Evolutionary conservation across 1,284 basidiomycete species (phyloP).

Genomic region (Cutaneotrichosporon dermatis): DNA sequence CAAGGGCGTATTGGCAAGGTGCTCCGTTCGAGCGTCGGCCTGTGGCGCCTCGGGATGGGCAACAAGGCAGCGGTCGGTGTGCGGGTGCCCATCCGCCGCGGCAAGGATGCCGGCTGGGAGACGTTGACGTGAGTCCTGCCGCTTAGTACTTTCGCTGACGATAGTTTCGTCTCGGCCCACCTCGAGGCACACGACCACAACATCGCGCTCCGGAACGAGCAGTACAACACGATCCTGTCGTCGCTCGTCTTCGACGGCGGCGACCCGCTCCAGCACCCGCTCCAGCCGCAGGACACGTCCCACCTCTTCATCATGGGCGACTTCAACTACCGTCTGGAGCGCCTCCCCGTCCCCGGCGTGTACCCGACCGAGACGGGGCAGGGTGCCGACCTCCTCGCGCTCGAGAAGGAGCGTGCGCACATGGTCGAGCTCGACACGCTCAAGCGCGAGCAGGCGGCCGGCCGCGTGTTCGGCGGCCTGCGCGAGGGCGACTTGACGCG

Average conservation of each 20-base stretch:
- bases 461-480: conserved; percentile 65
- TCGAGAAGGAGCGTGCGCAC: conserved; percentile 58
- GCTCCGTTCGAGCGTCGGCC: conserved; percentile 28
- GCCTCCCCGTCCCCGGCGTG: conserved; percentile 53
- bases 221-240: conserved; percentile 74
- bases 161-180: conserved; percentile 93
- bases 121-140: conserved; percentile 73
- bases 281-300: conserved; percentile 71
- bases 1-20: conserved; percentile 32
- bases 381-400: conserved; percentile 39
- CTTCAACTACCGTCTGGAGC: conserved; percentile 76
- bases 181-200: conserved; percentile 76
- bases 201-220: conserved; percentile 65
- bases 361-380: conserved; percentile 32
- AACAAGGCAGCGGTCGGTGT: conserved; percentile 95
- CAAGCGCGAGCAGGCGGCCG: conserved; percentile 58
- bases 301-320: conserved; percentile 85
- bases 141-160: no score
- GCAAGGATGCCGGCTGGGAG: conserved; percentile 60
- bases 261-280: conserved; percentile 48
- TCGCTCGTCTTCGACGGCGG: conserved; percentile 68
- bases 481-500: conserved; percentile 76
- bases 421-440: conserved; percentile 78
- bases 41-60: conserved; percentile 63
- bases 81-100: conserved; percentile 63